Conservation (phyloP, 2,329 filamentous ascomycete species). For the Fusarium metavorans region DNA sequence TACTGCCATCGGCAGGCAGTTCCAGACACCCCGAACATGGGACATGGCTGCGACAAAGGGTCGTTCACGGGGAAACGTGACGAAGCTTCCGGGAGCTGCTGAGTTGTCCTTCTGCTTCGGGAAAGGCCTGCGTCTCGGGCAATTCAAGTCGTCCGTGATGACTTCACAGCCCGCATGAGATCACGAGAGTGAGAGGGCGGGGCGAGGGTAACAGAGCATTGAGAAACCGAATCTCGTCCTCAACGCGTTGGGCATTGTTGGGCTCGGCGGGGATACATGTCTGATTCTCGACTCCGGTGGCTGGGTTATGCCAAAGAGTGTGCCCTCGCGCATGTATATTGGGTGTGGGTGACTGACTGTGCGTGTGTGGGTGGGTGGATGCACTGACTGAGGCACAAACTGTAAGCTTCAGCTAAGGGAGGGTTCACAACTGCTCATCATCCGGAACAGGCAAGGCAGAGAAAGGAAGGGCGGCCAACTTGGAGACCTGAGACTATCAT, state of each 20-base stretch:
- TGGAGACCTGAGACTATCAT: slow-evolving; percentile 28
- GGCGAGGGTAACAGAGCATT: slow-evolving; percentile 11
- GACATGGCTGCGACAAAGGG: slow-evolving; percentile 34
- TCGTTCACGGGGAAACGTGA: slow-evolving; percentile 37
- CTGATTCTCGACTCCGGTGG: slow-evolving; percentile 33
- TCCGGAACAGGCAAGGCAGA: slow-evolving; percentile 23
- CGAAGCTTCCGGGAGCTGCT: slow-evolving; percentile 39
- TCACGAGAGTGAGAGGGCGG: slow-evolving; percentile 33
- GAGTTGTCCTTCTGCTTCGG: slow-evolving; percentile 50
- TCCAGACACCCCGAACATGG: slow-evolving; percentile 24
- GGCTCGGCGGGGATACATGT: slow-evolving; percentile 39
- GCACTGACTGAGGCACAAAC: slow-evolving; percentile 31
- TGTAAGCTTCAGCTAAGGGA: slow-evolving; percentile 29
- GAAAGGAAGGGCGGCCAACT: slow-evolving; percentile 30
- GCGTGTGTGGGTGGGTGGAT: slow-evolving; percentile 34
- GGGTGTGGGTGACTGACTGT: slow-evolving; percentile 26
- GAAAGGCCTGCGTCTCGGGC: slow-evolving; percentile 46
- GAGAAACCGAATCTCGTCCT: slow-evolving; percentile 21
- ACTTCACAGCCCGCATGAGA: slow-evolving; percentile 45
- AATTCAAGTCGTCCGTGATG: slow-evolving; percentile 42
- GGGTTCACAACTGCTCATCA: slow-evolving; percentile 30
- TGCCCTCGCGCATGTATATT: slow-evolving; percentile 34
- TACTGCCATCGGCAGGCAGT: slow-evolving; percentile 23
- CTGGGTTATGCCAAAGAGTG: slow-evolving; percentile 33
- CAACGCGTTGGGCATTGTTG: slow-evolving; percentile 43